Conservation (phyloP, 75 land plant genomes). For the Chamaecyparis obtusa region DNA sequence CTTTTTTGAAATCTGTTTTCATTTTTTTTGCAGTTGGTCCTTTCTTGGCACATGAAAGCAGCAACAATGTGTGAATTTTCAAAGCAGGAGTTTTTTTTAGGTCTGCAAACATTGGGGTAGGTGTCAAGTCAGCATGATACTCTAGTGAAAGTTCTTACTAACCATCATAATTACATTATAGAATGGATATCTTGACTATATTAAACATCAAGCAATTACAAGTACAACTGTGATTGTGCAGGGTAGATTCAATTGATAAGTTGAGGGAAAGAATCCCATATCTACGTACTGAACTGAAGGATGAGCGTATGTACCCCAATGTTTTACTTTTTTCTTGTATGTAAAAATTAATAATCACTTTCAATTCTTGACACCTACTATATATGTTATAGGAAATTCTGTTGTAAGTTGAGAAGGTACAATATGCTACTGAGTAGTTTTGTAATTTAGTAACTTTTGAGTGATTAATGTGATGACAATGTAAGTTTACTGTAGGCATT, state of each 20-base stretch:
- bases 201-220: not conserved
- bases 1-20: not conserved
- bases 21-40: constrained; percentile 63
- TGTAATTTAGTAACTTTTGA: not conserved
- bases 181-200: not conserved
- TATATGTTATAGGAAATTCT: not conserved
- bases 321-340: not conserved
- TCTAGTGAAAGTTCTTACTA: not conserved
- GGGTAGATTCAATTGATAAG: constrained; percentile 91
- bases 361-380: not conserved
- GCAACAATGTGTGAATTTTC: constrained; percentile 99
- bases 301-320: constrained; percentile 71
- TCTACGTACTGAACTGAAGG: constrained; percentile 88
- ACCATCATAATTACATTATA: not conserved
- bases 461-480: not conserved
- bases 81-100: constrained; percentile 83
- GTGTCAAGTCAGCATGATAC: constrained; percentile 1
- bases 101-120: constrained; percentile 88
- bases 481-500: not conserved
- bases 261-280: constrained; percentile 70
- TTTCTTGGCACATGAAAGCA: constrained; percentile 99
- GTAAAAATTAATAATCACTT: not conserved
- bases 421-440: not conserved
- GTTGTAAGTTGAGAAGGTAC: not conserved
- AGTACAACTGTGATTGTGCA: constrained; percentile 30